Base-by-base conservation (phyloP, 177 flowering plant genomes). In the Vitis hybrid region DNA sequence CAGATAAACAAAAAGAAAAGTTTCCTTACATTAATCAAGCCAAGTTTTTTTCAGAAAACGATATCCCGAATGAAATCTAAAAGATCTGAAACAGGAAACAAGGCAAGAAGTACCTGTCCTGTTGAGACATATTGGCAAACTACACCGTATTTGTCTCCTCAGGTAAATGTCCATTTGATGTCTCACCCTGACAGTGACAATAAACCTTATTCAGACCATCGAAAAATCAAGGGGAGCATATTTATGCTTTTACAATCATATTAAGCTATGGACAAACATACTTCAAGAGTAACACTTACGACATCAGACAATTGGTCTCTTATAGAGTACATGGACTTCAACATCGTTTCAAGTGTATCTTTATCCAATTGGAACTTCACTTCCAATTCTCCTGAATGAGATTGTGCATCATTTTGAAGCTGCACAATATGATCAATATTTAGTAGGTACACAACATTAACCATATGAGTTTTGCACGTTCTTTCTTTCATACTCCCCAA, bases 291-390 rank as follows among this genome's bases (percentile, higher is more conserved):
- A 31, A 63, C 31, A 75, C 78, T 73, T 67, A 85, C 89, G 71
- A 29, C 58, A 61, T 69, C 68, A 29, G 85, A 81, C 59, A 87
- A 78, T 67, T 87, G 86, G 49, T 87, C 89, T 76, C 83, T 82
- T 31, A 87, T 82, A 34, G 61, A 63, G 67, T 84, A 79, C 93
- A 89, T 83, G 45, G 89, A 85, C 51, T 57, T 79, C 75, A 85
- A 61, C 90, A 87, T 88, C 59, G 88, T 80, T 13, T 87, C 85
- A 22, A 85, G 68, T 55, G 82, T 77, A 73, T 86, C 92, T 67
- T 79, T 86, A 59, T 76, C 82, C 75, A 83, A 49, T 72, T 85
- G 91, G 66, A 91, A 89, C 74, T 85, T 88, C 70, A 86, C 85
- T 26, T 84, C 88, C 12, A 65, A 65, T 68, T 90, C 90, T 34